Conservation (phyloP, 495 filamentous ascomycete species). For the Annulohypoxylon moriforme region DNA sequence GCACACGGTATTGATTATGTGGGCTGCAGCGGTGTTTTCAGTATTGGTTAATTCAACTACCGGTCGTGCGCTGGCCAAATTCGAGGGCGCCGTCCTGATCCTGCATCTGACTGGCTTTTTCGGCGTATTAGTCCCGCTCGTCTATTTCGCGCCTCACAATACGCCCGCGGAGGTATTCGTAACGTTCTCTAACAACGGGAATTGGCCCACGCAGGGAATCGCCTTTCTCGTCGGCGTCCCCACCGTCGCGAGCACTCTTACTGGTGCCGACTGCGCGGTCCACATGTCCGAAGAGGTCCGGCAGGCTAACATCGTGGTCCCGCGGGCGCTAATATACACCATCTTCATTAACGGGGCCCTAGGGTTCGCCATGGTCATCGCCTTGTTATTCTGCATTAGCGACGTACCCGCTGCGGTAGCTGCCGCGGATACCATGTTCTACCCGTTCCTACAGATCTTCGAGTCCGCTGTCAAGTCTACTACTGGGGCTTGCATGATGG, state of each 20-base stretch:
- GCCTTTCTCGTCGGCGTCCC: conserved; percentile 49
- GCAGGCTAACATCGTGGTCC: conserved; percentile 54
- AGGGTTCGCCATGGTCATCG: conserved; percentile 63
- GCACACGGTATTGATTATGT: conserved; percentile 64
- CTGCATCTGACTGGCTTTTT: conserved; percentile 65
- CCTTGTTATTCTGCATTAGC: conserved; percentile 60
- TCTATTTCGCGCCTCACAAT: conserved; percentile 58
- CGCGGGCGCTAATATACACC: conserved; percentile 57
- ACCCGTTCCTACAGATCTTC: conserved; percentile 65
- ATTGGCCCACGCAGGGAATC: conserved; percentile 55
- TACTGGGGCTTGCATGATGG: conserved; percentile 58
- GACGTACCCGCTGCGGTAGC: conserved; percentile 56
- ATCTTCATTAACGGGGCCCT: conserved; percentile 57
- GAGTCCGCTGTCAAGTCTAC: conserved; percentile 55
- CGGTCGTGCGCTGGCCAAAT: conserved; percentile 55
- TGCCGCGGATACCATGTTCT: conserved; percentile 43
- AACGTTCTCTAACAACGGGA: conserved; percentile 59
- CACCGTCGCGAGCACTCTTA: conserved; percentile 29
- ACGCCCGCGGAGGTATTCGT: conserved; percentile 44
- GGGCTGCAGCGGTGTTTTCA: conserved; percentile 53
- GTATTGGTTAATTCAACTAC: conserved; percentile 59
- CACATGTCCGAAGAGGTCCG: conserved; percentile 68
- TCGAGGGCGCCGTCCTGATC: conserved; percentile 60
- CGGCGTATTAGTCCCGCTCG: conserved; percentile 62
- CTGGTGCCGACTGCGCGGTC: conserved; percentile 47